phyloP scores from a whole-genome alignment of 495 filamentous ascomycete species.

The Penicillium chermesinum region DNA sequence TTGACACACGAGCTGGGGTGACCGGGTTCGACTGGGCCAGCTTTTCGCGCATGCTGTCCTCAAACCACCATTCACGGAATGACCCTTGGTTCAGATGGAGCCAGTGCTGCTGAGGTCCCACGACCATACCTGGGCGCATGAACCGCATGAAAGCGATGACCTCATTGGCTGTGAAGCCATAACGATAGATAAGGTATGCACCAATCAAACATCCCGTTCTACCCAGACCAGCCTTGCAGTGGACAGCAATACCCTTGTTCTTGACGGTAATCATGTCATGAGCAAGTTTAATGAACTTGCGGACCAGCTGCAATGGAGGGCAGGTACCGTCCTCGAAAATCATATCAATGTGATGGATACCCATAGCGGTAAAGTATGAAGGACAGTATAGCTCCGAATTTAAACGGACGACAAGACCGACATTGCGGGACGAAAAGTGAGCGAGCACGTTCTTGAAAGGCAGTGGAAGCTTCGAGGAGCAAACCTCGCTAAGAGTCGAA shows the following conservation, averaged over 20 bases:
- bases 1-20: slow-evolving; percentile 68
- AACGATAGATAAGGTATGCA: slow-evolving; percentile 93
- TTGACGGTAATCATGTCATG: slow-evolving; percentile 88
- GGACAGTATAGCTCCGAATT: slow-evolving; percentile 95
- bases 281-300: slow-evolving; percentile 88
- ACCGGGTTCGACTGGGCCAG: slow-evolving; percentile 60
- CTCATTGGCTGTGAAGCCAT: slow-evolving; percentile 98
- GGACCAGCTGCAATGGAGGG: slow-evolving; percentile 76
- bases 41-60: slow-evolving; percentile 74
- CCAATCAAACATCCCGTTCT: slow-evolving; percentile 95
- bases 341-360: slow-evolving; percentile 96
- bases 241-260: slow-evolving; percentile 87
- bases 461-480: slow-evolving; percentile 57
- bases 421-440: slow-evolving; percentile 79
- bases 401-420: slow-evolving; percentile 89
- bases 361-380: slow-evolving; percentile 89
- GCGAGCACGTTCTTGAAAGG: slow-evolving; percentile 93
- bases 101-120: slow-evolving; percentile 99
- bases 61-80: slow-evolving; percentile 98
- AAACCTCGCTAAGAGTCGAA: slow-evolving; percentile 59
- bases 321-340: slow-evolving; percentile 99
- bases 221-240: slow-evolving; percentile 97
- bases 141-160: slow-evolving; percentile 99
- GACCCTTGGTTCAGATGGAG: slow-evolving; percentile 92
- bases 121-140: slow-evolving; percentile 99